Percentiles rank a stretch among this genome's conserved stretches.
phyloP scores from a whole-genome alignment of 495 filamentous ascomycete species.

The Penicillium tannophilum region DNA sequence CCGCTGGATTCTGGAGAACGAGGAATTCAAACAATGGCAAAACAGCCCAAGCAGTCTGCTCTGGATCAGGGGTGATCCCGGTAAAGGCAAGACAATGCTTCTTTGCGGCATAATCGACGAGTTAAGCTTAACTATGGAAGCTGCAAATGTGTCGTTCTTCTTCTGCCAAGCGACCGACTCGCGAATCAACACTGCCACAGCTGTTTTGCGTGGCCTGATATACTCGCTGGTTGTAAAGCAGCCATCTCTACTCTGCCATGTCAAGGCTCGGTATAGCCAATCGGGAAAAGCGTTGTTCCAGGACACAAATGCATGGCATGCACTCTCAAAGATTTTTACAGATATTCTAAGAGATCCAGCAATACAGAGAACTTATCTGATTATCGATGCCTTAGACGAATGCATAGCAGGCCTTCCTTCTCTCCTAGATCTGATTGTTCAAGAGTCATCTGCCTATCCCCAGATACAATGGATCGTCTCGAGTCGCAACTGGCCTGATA shows the following conservation, averaged over 20 bases:
- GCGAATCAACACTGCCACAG: slow-evolving; percentile 1
- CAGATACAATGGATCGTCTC: slow-evolving; percentile 5
- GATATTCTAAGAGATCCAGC: slow-evolving; percentile 1
- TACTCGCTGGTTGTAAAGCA: background rate
- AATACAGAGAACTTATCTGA: slow-evolving; percentile 1
- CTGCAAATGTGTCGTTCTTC: background rate
- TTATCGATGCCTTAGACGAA: slow-evolving; percentile 2
- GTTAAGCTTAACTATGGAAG: background rate
- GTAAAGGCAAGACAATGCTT: slow-evolving; percentile 9
- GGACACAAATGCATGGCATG: slow-evolving; percentile 2
- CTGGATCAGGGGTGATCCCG: slow-evolving; percentile 6
- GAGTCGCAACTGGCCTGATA: slow-evolving; percentile 6
- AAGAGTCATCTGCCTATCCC: background rate
- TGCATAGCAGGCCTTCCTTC: background rate
- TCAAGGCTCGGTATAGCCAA: background rate
- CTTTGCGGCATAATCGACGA: slow-evolving; percentile 2
- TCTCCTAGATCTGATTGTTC: background rate
- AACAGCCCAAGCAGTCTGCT: background rate
- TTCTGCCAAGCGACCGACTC: slow-evolving; percentile 2
- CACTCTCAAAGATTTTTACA: slow-evolving; percentile 6
- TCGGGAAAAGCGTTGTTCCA: slow-evolving; percentile 1
- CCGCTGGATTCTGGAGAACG: slow-evolving; percentile 1
- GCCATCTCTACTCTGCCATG: background rate
- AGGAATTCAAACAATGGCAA: slow-evolving; percentile 7
- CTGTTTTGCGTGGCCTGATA: slow-evolving; percentile 3